Conservation (phyloP, 768 basidiomycete genomes). For the Baorangia bicolor region DNA sequence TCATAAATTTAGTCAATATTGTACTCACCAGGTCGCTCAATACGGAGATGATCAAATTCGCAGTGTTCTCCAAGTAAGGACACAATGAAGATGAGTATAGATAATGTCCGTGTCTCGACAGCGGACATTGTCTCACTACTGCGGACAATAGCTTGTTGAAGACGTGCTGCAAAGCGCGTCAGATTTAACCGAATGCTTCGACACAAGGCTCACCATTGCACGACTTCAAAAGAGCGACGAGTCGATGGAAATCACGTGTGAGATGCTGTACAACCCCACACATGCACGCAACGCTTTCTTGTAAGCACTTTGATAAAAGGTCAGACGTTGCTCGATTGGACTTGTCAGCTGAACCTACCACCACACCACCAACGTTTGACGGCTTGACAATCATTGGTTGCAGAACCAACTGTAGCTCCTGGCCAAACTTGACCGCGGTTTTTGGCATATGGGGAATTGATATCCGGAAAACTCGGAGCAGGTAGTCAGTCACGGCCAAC, state of each 20-base stretch:
- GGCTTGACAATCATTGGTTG: conserved; percentile 94
- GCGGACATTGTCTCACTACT: conserved; percentile 39
- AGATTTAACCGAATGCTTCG: background rate
- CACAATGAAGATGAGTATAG: conserved; percentile 80
- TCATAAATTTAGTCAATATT: too few species aligned
- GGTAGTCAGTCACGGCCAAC: conserved; percentile 76
- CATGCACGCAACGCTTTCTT: conserved; percentile 92
- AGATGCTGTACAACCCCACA: conserved; percentile 81
- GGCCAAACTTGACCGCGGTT: conserved; percentile 84
- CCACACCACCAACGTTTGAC: conserved; percentile 60
- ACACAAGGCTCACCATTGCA: conserved; percentile 60
- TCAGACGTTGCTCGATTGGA: background rate
- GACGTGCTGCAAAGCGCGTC: conserved; percentile 46
- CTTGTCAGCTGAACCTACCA: conserved; percentile 42
- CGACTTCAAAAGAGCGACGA: conserved; percentile 80
- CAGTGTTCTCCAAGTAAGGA: conserved; percentile 87
- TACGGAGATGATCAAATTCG: conserved; percentile 76
- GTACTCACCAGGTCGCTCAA: conserved; percentile 56
- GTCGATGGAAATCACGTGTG: conserved; percentile 79
- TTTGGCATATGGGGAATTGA: conserved; percentile 88
- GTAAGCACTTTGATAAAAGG: conserved; percentile 62
- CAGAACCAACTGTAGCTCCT: conserved; percentile 75
- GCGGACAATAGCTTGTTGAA: conserved; percentile 56
- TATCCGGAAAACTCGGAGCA: conserved; percentile 84
- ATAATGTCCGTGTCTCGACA: conserved; percentile 53